A percentile compares a stretch with the other conserved stretches of the same genome.
Conservation (phyloP, 345 rosid genomes). For the Carallia pectinifolia region DNA sequence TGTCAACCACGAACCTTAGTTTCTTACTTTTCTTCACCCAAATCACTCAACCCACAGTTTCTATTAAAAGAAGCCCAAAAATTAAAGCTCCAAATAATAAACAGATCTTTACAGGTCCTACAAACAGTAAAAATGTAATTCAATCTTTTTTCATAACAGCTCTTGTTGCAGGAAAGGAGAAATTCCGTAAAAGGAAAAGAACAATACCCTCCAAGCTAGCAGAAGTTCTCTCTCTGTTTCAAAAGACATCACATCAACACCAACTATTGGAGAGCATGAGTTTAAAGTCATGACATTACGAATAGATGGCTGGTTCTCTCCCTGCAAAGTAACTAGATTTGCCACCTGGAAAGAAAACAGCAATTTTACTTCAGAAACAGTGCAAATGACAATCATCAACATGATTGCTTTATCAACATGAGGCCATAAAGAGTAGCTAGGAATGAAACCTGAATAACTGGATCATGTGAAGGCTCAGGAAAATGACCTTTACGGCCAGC, state of each 20-base stretch:
- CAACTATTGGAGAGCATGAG: slow-evolving; percentile 88
- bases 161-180: neutral
- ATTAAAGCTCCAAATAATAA: neutral
- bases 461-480: slow-evolving; percentile 98
- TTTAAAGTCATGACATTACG: slow-evolving; percentile 97
- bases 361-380: slow-evolving; percentile 20
- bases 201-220: slow-evolving; percentile 91
- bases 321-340: slow-evolving; percentile 89
- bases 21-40: neutral
- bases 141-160: too few relatives aligned
- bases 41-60: neutral
- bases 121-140: too few relatives aligned
- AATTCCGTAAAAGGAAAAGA: slow-evolving; percentile 17
- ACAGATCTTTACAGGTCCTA: neutral
- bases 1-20: too few relatives aligned
- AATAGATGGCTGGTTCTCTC: slow-evolving; percentile 79
- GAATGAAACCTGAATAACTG: slow-evolving; percentile 81
- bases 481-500: slow-evolving; percentile 99
- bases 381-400: slow-evolving; percentile 13
- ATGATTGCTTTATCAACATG: slow-evolving; percentile 7
- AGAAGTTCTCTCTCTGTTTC: slow-evolving; percentile 84
- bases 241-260: slow-evolving; percentile 93
- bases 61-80: neutral
- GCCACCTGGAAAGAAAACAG: slow-evolving; percentile 64
- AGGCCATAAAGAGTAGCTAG: slow-evolving; percentile 8